These are phyloP conservation scores for Leccinum glutinopallens DNA, from an alignment of 1,284 basidiomycete genomes.

Conservation along the genomic window DNA sequence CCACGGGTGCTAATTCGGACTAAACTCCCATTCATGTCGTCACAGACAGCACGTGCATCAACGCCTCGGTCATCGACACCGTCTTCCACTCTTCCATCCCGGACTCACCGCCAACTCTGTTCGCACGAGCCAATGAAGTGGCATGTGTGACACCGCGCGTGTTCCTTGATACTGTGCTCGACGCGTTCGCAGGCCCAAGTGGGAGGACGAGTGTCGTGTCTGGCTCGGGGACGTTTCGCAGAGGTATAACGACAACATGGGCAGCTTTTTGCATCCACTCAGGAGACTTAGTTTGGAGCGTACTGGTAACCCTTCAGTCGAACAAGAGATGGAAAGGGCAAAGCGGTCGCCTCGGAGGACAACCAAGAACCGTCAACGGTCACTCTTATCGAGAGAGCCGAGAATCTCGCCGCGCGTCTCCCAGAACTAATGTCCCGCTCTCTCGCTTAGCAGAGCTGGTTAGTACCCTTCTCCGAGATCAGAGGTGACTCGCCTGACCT, in stretches of 20 bases:
- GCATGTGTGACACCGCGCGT: constrained; percentile 66
- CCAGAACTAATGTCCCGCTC: constrained; percentile 72
- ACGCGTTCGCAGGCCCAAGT: constrained; percentile 56
- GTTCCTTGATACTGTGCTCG: constrained; percentile 68
- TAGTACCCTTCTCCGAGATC: constrained; percentile 33
- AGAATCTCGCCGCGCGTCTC: constrained; percentile 62
- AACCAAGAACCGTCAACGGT: constrained; percentile 47
- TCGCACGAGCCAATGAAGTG: constrained; percentile 60
- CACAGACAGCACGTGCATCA: constrained; percentile 55
- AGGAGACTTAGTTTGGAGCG: constrained; percentile 32
- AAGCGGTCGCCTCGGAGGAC: constrained; percentile 26
- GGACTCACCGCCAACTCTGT: constrained; percentile 34
- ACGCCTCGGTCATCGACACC: constrained; percentile 43
- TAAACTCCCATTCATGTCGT: constrained; percentile 60
- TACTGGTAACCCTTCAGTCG: constrained; percentile 10
- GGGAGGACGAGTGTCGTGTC: constrained; percentile 62
- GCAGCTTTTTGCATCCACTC: constrained; percentile 69
- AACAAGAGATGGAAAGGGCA: constrained; percentile 41
- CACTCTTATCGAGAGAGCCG: constrained; percentile 68
- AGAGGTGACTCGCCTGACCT: constrained; percentile 2
- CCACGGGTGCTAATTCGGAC: too few species aligned
- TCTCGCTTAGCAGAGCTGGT: constrained; percentile 78
- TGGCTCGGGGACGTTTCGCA: constrained; percentile 47
- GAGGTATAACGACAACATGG: constrained; percentile 62
- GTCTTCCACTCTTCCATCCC: constrained; percentile 36